Percentiles rank a stretch among this genome's conserved stretches.
Evolutionary conservation across 2,329 filamentous ascomycete genomes (phyloP).

Genomic region (Clonostachys sp.): DNA sequence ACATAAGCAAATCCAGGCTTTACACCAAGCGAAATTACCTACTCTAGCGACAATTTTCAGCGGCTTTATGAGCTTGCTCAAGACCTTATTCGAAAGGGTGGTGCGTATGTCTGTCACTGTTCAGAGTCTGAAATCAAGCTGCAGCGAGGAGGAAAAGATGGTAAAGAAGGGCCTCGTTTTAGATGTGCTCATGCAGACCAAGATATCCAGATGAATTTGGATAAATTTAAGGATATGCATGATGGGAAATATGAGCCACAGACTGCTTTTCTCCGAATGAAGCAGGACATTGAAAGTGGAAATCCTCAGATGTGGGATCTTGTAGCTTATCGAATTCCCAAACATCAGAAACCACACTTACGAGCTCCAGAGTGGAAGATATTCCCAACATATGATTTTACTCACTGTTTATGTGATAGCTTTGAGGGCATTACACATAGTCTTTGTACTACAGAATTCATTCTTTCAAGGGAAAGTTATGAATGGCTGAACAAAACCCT

Average conservation of each 20-base stretch:
- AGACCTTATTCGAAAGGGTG: slow-evolving; percentile 68
- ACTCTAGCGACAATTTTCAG: slow-evolving; percentile 89
- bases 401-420: slow-evolving; percentile 86
- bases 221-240: slow-evolving; percentile 84
- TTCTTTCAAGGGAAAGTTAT: slow-evolving; percentile 79
- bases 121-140: slow-evolving; percentile 77
- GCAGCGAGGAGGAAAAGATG: slow-evolving; percentile 75
- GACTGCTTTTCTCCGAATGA: slow-evolving; percentile 87
- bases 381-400: slow-evolving; percentile 66
- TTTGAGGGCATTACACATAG: slow-evolving; percentile 91
- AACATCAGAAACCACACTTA: slow-evolving; percentile 66
- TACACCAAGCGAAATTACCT: slow-evolving; percentile 71
- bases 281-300: slow-evolving; percentile 76
- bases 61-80: slow-evolving; percentile 85
- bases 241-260: slow-evolving; percentile 86
- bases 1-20: slow-evolving; percentile 68
- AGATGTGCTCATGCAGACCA: slow-evolving; percentile 78
- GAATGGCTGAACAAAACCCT: slow-evolving; percentile 83
- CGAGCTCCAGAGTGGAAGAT: slow-evolving; percentile 44
- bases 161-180: slow-evolving; percentile 61
- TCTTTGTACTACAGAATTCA: slow-evolving; percentile 90
- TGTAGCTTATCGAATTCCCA: slow-evolving; percentile 80
- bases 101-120: slow-evolving; percentile 85
- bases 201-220: slow-evolving; percentile 68
- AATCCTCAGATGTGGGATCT: slow-evolving; percentile 98